phyloP scores from a whole-genome alignment of 176 grass and related monocot genomes.

The Oryza meridionalis region DNA sequence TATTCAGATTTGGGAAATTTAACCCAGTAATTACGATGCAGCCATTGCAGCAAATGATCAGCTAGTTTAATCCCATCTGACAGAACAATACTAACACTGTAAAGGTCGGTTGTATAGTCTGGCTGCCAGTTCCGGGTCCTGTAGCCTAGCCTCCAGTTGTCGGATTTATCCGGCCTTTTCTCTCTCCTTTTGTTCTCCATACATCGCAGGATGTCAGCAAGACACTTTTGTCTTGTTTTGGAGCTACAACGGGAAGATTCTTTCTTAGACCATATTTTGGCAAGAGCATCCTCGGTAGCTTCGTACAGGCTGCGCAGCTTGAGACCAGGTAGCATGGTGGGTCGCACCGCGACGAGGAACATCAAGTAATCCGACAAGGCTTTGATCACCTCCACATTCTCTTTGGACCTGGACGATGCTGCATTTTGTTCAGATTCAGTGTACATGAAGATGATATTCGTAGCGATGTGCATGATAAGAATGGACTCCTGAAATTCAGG shows the following conservation, averaged over 20 bases:
- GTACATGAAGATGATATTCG: not conserved
- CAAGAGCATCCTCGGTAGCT: too few relatives aligned
- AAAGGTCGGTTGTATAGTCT: not conserved
- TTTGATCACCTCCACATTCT: not conserved
- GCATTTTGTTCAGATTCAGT: not conserved
- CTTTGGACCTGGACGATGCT: not conserved
- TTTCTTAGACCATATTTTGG: too few relatives aligned
- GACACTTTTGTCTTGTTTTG: not conserved
- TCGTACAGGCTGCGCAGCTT: not conserved
- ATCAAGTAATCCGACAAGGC: not conserved
- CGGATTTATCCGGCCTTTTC: too few relatives aligned
- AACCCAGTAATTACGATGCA: not conserved
- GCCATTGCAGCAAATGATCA: not conserved
- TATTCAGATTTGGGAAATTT: too few relatives aligned
- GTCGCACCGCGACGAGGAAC: not conserved
- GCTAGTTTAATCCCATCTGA: not conserved
- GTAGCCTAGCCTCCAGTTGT: not conserved
- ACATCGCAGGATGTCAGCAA: not conserved
- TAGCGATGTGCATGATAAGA: conserved; percentile 3
- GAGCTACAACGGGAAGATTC: too few relatives aligned
- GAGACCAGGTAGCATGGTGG: not conserved
- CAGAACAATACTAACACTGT: not conserved
- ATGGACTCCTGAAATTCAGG: not conserved
- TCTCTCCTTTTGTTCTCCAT: not conserved
- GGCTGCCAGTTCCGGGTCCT: not conserved